phyloP scores from a whole-genome alignment of 805 yeast genomes.

The Metschnikowia bowlesiae region DNA sequence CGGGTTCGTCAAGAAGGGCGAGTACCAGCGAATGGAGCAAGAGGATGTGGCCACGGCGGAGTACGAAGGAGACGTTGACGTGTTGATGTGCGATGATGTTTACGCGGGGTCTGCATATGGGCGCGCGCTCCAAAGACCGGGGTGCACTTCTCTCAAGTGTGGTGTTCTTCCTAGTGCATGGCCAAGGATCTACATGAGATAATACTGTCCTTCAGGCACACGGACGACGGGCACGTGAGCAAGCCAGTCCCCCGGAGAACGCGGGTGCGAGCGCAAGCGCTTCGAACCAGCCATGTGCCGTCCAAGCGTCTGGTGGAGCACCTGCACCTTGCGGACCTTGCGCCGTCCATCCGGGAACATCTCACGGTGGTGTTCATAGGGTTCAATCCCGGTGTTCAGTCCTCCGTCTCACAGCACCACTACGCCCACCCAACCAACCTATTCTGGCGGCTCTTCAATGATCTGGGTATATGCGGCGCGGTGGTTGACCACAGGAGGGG shows the following conservation, averaged over 20 bases:
- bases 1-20: too few relatives aligned
- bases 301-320: not conserved
- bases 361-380: constrained; percentile 56
- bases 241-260: not conserved
- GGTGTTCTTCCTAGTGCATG: not conserved
- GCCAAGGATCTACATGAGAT: constrained; percentile 1
- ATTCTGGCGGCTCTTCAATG: constrained; percentile 63
- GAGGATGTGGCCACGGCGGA: not conserved
- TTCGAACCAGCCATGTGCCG: not conserved
- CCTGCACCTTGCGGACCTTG: constrained; percentile 22
- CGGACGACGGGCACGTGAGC: not conserved
- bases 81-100: constrained; percentile 1
- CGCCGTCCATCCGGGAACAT: constrained; percentile 27
- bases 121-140: not conserved
- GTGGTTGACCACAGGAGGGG: constrained; percentile 6
- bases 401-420: constrained; percentile 59
- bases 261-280: not conserved
- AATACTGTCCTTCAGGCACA: constrained; percentile 9
- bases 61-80: not conserved
- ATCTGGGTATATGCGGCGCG: constrained; percentile 40
- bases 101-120: not conserved
- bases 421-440: constrained; percentile 67
- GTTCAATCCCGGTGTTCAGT: constrained; percentile 65
- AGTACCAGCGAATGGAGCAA: not conserved
- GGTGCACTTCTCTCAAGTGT: not conserved